Base-by-base conservation (phyloP, 1,284 basidiomycete species). In the Naganishia liquefaciens region DNA sequence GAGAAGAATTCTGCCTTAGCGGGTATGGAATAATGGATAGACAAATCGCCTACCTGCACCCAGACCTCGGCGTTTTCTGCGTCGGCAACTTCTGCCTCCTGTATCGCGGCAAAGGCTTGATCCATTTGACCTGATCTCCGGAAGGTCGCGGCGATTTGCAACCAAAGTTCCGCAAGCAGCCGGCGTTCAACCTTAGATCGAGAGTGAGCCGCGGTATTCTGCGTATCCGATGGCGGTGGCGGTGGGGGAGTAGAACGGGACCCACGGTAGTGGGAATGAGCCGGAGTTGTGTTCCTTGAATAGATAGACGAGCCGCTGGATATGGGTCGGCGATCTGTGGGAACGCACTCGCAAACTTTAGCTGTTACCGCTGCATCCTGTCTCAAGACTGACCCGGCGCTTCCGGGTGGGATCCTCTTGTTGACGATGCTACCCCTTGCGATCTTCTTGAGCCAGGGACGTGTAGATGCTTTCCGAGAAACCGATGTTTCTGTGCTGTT, bases 141-240 rank as follows among this genome's bases (percentile, higher is more conserved):
- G 81, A 97, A 99, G 0, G 91, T 94, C 5, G 96, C 93, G 0
- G 95, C 92, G 2, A 88, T 89, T 84, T 92, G 90, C 6, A 98
- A 80, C 95, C 95, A 99, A 23, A 98, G 80, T 70, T 92, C 87
- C 63, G 89, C 90, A 63, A 98, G 80, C 40, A 94, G 77, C 37
- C 87, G 81, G 43, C 86, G 85, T 71, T 91, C 89, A 54, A 81
- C 84, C n/a, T 83, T 81, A 17, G 82, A 81, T 6, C 84, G 81
- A 3, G 51, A 53, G 6, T 10, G 19, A 46, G 73, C 77, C 27
- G 71, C 68, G 1, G 68, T 55, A n/a, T 69, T 49, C 21, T 15
- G 23, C 30, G 67, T 5, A 40, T 70, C 65, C 4, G 71, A 68
- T 0, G 71, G 70, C 3, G 75, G 68, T 0, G 71, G 70, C 3